Evolutionary conservation across 257 asterid genomes (phyloP).

Genomic region (Rauvolfia tetraphylla): DNA sequence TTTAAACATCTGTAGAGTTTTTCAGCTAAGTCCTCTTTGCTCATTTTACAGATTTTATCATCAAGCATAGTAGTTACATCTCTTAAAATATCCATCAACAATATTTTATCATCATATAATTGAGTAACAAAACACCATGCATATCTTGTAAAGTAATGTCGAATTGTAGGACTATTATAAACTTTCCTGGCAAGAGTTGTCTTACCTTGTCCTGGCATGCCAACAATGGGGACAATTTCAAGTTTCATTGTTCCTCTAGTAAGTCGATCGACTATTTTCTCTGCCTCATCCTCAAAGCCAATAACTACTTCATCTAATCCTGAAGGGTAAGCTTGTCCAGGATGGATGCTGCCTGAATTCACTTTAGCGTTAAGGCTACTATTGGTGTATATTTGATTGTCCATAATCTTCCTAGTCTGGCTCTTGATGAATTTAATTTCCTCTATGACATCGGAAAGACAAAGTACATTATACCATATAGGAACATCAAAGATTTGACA

Average conservation of each 20-base stretch:
- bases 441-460: not conserved
- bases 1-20: not conserved
- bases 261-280: not conserved
- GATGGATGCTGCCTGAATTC: not conserved
- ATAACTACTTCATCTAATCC: not conserved
- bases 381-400: not conserved
- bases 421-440: conserved; percentile 3
- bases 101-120: not conserved
- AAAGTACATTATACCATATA: not conserved
- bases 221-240: not conserved
- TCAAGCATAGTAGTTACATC: not conserved
- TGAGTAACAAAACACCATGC: conserved; percentile 8
- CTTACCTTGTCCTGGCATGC: conserved; percentile 11
- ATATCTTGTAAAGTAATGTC: not conserved
- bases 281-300: conserved; percentile 7
- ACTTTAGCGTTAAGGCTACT: not conserved
- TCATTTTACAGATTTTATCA: not conserved
- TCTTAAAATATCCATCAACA: not conserved
- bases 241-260: not conserved
- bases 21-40: not conserved
- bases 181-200: conserved; percentile 7
- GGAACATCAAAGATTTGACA: not conserved
- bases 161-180: not conserved
- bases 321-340: not conserved
- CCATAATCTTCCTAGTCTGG: not conserved